A percentile compares a stretch with the other conserved stretches of the same genome.
These are phyloP conservation scores for Yamadazyma nakazawae DNA, from an alignment of 805 yeast species.

Conservation along the genomic window DNA sequence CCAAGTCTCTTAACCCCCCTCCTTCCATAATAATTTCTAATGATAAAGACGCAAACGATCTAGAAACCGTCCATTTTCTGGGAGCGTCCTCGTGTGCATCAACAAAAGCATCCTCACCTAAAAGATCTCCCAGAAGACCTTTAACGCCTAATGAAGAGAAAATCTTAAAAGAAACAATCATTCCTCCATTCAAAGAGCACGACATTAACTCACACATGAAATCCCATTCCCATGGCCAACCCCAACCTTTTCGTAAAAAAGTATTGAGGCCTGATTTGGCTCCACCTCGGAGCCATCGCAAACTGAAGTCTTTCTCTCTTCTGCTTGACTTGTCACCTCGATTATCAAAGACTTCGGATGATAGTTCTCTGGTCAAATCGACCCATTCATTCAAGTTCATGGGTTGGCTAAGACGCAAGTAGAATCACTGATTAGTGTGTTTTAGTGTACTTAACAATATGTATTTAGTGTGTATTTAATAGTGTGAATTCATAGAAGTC, in stretches of 20 bases:
- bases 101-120: constrained; percentile 3
- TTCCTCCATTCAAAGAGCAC: constrained; percentile 20
- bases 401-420: constrained; percentile 24
- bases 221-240: not conserved
- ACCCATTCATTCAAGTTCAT: constrained; percentile 18
- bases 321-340: constrained; percentile 20
- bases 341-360: constrained; percentile 14
- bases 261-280: not conserved
- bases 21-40: constrained; percentile 6
- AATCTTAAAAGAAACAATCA: constrained; percentile 21
- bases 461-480: not conserved
- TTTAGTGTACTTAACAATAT: not conserved
- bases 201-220: not conserved
- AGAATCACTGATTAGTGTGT: constrained; percentile 1
- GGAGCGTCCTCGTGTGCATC: not conserved
- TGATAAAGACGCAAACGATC: constrained; percentile 3
- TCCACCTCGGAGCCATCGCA: constrained; percentile 15
- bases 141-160: constrained; percentile 24
- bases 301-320: constrained; percentile 21
- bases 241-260: not conserved
- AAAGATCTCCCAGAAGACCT: constrained; percentile 12
- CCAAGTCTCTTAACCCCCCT: not conserved
- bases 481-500: not conserved
- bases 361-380: constrained; percentile 9
- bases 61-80: constrained; percentile 1